These are phyloP conservation scores for Nannizziopsis barbatae DNA, from an alignment of 2,329 filamentous ascomycete genomes.

Conservation along the genomic window DNA sequence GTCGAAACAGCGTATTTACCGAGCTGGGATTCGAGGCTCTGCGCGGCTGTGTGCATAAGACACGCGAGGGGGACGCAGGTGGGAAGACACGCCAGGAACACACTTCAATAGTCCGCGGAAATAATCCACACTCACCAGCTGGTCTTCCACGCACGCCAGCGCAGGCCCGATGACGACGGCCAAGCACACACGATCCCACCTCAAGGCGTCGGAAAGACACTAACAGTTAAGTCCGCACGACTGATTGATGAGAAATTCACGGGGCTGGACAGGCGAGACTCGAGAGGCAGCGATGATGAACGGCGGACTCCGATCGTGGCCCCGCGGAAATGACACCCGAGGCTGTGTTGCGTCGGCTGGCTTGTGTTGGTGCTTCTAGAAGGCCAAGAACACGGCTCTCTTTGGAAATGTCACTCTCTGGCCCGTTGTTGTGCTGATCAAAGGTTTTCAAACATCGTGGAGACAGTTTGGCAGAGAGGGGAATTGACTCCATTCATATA, in stretches of 20 bases:
- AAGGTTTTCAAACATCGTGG: too few relatives aligned
- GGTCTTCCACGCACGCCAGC: not conserved
- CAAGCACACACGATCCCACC: conserved; percentile 1
- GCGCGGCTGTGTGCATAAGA: conserved; percentile 1
- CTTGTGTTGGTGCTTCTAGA: too few relatives aligned
- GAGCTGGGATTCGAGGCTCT: not conserved
- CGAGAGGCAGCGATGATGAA: not conserved
- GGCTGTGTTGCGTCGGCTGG: too few relatives aligned
- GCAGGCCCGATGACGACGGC: conserved; percentile 6
- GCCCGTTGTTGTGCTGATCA: too few relatives aligned
- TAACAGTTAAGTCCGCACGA: not conserved
- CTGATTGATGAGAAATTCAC: not conserved
- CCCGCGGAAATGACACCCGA: too few relatives aligned
- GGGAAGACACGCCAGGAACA: not conserved
- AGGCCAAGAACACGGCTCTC: too few relatives aligned
- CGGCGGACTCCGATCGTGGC: not conserved
- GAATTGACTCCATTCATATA: too few relatives aligned
- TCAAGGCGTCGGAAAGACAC: not conserved
- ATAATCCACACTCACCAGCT: not conserved
- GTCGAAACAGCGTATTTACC: conserved; percentile 2
- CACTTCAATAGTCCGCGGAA: not conserved
- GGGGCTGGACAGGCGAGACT: not conserved
- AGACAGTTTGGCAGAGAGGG: too few relatives aligned
- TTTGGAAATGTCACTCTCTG: too few relatives aligned
- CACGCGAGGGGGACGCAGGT: not conserved